These are phyloP conservation scores for Xerophyta viscosa DNA, from an alignment of 106 monocot genomes.

Conservation along the genomic window DNA sequence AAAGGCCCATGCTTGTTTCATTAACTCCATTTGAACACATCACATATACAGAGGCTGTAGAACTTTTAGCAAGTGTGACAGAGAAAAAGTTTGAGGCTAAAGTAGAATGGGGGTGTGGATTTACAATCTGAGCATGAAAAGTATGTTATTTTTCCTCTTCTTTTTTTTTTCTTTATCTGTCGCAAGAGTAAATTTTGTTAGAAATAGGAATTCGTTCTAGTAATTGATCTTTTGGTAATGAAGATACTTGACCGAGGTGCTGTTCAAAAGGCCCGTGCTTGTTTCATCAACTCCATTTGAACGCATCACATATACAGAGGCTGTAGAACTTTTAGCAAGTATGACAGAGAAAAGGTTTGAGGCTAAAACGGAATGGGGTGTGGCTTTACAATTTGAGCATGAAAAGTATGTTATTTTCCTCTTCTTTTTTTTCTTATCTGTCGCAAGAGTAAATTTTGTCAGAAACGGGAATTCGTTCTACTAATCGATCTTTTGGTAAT, in stretches of 20 bases:
- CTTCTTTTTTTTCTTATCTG: no score
- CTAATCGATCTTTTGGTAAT: constrained; percentile 2
- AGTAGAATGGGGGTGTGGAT: constrained; percentile 78
- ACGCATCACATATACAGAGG: constrained; percentile 65
- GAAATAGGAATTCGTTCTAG: no score
- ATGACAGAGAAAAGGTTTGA: constrained; percentile 73
- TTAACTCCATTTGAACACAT: constrained; percentile 54
- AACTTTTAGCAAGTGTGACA: constrained; percentile 48
- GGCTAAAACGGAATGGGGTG: constrained; percentile 68
- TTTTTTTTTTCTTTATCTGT: no score
- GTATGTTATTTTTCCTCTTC: no score
- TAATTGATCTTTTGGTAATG: no score
- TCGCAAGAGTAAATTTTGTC: no score
- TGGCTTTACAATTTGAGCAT: constrained; percentile 80
- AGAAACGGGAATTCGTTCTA: background rate
- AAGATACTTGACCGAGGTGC: no score
- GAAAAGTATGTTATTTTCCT: constrained; percentile 40
- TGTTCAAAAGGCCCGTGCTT: no score
- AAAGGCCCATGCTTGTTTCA: constrained; percentile 62
- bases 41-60: constrained; percentile 66
- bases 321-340: constrained; percentile 41
- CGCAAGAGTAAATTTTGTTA: no score
- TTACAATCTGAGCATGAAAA: no score
- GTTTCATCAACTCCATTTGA: constrained; percentile 61
- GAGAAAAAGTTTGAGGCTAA: constrained; percentile 72